Evolutionary conservation across 2,329 filamentous ascomycete species (phyloP).

Genomic region (Calycina herbarum): DNA sequence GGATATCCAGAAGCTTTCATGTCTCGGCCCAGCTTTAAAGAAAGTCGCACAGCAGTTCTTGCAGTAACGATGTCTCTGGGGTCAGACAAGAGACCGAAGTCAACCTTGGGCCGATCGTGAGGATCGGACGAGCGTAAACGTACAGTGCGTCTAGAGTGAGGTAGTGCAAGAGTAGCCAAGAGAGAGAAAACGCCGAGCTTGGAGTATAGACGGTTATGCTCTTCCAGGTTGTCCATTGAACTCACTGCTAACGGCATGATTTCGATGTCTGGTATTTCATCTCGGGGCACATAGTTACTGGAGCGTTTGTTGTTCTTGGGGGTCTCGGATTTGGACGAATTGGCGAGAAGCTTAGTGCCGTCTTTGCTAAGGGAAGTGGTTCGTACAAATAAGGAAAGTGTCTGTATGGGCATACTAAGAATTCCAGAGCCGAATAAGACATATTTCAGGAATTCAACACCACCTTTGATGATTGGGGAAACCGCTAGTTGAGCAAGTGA

Average conservation of each 20-base stretch:
- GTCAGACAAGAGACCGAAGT: conserved; percentile 17
- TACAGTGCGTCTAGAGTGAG: conserved; percentile 14
- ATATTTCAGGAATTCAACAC: background rate
- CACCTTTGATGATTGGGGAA: background rate
- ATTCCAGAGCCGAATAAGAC: background rate
- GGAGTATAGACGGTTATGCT: conserved; percentile 4
- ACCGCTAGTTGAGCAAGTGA: background rate
- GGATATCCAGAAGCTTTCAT: conserved; percentile 16
- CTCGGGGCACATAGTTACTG: background rate
- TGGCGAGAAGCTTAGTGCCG: background rate
- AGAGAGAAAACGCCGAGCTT: conserved; percentile 16
- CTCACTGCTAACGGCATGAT: conserved; percentile 14
- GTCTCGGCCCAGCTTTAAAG: conserved; percentile 8
- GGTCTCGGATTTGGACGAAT: background rate
- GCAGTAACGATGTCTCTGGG: conserved; percentile 7
- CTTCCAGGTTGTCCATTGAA: conserved; percentile 12
- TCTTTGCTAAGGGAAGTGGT: background rate
- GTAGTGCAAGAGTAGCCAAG: conserved; percentile 11
- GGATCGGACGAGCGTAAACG: conserved; percentile 13
- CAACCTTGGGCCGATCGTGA: conserved; percentile 12
- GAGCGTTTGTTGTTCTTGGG: background rate
- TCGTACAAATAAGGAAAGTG: background rate
- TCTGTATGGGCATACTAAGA: background rate
- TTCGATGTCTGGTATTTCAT: conserved; percentile 8
- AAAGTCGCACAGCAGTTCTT: conserved; percentile 13